A percentile compares a stretch with the other conserved stretches of the same genome.
phyloP scores from a whole-genome alignment of 1,284 basidiomycete genomes.

The Malassezia furfur region DNA sequence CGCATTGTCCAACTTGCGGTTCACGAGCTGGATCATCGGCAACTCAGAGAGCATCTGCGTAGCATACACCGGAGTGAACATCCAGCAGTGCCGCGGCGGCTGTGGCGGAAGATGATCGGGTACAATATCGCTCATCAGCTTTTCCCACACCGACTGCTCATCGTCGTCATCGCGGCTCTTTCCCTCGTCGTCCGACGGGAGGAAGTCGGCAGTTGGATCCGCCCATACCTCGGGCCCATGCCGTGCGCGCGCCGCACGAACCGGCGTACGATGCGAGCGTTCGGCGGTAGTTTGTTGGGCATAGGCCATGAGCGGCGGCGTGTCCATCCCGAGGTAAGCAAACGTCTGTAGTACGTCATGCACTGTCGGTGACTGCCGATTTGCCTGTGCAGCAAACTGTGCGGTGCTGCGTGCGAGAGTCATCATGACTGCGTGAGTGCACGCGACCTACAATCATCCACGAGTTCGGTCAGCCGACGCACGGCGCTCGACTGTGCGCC shows the following conservation, averaged over 20 bases:
- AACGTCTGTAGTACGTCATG: conserved; percentile 27
- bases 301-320: conserved; percentile 18
- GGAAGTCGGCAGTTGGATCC: conserved; percentile 16
- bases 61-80: conserved; percentile 30
- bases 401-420: conserved; percentile 5
- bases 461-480: conserved; percentile 1
- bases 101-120: conserved; percentile 29
- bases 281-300: neutral
- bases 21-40: conserved; percentile 24
- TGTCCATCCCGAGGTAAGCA: conserved; percentile 24
- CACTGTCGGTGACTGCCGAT: conserved; percentile 19
- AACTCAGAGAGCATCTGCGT: conserved; percentile 16
- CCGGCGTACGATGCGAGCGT: neutral
- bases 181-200: conserved; percentile 27
- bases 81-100: conserved; percentile 34
- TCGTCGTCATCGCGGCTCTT: conserved; percentile 22
- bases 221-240: conserved; percentile 9
- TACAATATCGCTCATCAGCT: conserved; percentile 26
- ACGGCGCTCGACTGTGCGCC: conserved; percentile 10
- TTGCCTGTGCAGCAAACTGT: conserved; percentile 21
- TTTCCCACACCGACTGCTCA: conserved; percentile 24
- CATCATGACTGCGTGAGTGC: conserved; percentile 4
- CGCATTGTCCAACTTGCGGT: conserved; percentile 34
- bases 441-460: conserved; percentile 9
- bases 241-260: neutral